These are phyloP conservation scores for Pichia occidentalis DNA, from an alignment of 805 yeast genomes.

Conservation along the genomic window DNA sequence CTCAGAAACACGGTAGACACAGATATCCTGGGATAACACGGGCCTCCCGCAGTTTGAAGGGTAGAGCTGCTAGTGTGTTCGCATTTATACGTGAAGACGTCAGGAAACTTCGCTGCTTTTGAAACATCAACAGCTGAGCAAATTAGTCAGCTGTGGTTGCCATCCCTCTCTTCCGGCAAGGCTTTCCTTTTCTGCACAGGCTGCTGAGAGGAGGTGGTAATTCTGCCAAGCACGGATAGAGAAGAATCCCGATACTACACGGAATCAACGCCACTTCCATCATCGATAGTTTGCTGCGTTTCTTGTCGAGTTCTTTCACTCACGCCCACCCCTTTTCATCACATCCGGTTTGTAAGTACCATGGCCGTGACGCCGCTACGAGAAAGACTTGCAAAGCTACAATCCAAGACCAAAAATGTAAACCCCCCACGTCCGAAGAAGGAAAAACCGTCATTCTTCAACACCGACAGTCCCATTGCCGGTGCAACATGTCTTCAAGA, in stretches of 20 bases:
- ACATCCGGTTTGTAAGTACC: too few relatives aligned
- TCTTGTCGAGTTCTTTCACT: too few relatives aligned
- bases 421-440: background rate
- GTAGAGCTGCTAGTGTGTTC: background rate
- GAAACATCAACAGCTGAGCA: background rate
- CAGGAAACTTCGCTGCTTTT: background rate
- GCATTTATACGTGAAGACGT: background rate
- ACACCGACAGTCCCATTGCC: slow-evolving; percentile 1
- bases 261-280: too few relatives aligned
- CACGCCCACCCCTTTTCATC: too few relatives aligned
- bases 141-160: background rate
- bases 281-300: too few relatives aligned
- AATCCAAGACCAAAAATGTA: slow-evolving; percentile 1
- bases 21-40: too few relatives aligned
- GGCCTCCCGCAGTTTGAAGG: too few relatives aligned
- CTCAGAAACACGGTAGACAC: background rate
- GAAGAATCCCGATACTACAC: too few relatives aligned
- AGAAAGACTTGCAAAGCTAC: slow-evolving; percentile 6
- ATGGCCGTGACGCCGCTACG: slow-evolving; percentile 3
- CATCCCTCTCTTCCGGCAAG: background rate
- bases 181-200: too few relatives aligned
- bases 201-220: too few relatives aligned
- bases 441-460: slow-evolving; percentile 4
- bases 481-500: background rate
- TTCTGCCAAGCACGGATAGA: too few relatives aligned